phyloP scores from a whole-genome alignment of 495 filamentous ascomycete genomes.

The Coniosporium apollinis region DNA sequence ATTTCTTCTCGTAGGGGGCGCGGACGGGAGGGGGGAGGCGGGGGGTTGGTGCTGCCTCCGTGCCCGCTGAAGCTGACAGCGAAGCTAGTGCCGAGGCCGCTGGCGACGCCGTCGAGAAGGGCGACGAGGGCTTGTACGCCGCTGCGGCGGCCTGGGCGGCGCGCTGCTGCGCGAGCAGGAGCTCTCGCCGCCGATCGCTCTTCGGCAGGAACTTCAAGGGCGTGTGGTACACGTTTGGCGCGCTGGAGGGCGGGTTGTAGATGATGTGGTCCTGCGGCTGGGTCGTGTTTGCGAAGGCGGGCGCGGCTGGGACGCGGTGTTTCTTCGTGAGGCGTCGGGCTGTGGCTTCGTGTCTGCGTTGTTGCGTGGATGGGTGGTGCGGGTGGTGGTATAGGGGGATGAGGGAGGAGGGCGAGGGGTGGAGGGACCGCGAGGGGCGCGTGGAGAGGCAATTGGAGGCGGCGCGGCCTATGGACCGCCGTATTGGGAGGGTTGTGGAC shows the following conservation, averaged over 20 bases:
- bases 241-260: constrained; percentile 85
- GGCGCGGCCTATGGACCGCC: too few species aligned
- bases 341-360: constrained; percentile 46
- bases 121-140: constrained; percentile 2
- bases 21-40: constrained; percentile 40
- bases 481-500: too few species aligned
- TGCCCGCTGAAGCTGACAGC: too few species aligned
- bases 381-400: too few species aligned
- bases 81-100: constrained; percentile 4
- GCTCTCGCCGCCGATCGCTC: constrained; percentile 50
- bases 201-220: constrained; percentile 78
- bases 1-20: constrained; percentile 39
- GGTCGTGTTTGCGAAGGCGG: constrained; percentile 38
- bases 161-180: constrained; percentile 15
- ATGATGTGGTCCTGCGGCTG: constrained; percentile 51
- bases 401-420: too few species aligned
- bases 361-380: neutral
- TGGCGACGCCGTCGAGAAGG: constrained; percentile 2
- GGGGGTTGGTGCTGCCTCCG: too few species aligned
- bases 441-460: too few species aligned
- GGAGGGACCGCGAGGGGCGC: too few species aligned
- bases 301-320: constrained; percentile 55
- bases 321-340: constrained; percentile 53
- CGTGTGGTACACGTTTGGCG: constrained; percentile 67
- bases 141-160: constrained; percentile 1